A percentile compares a stretch with the other conserved stretches of the same genome.
These are phyloP conservation scores for Corylus heterophylla DNA, from an alignment of 306 rosid genomes.

Conservation along the genomic window DNA sequence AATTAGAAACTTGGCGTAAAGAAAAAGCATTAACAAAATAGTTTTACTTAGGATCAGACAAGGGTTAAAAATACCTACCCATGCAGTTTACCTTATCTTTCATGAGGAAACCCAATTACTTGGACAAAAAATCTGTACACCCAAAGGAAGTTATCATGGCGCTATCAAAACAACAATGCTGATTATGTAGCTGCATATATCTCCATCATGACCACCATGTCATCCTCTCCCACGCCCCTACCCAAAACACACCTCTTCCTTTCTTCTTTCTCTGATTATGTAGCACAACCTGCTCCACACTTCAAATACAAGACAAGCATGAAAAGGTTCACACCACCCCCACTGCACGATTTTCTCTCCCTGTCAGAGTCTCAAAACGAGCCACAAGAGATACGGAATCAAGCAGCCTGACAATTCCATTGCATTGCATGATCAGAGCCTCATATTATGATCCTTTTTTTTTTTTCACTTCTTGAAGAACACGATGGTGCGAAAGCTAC, in stretches of 20 bases:
- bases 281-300: neutral
- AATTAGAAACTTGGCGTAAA: no score
- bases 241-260: conserved; percentile 11
- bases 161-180: neutral
- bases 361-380: no score
- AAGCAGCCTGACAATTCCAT: neutral
- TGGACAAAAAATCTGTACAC: neutral
- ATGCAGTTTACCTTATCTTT: neutral
- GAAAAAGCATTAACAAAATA: no score
- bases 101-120: neutral
- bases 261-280: neutral
- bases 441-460: no score
- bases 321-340: neutral
- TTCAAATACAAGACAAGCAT: neutral
- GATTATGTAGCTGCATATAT: neutral
- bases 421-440: neutral
- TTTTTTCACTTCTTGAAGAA: neutral
- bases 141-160: neutral
- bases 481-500: neutral
- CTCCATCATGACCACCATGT: neutral
- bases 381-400: no score
- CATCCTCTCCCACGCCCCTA: neutral
- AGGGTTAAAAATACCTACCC: no score
- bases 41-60: neutral
- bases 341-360: no score